Base-by-base conservation (phyloP, 441 rosid species). In the Capsella rubella region DNA sequence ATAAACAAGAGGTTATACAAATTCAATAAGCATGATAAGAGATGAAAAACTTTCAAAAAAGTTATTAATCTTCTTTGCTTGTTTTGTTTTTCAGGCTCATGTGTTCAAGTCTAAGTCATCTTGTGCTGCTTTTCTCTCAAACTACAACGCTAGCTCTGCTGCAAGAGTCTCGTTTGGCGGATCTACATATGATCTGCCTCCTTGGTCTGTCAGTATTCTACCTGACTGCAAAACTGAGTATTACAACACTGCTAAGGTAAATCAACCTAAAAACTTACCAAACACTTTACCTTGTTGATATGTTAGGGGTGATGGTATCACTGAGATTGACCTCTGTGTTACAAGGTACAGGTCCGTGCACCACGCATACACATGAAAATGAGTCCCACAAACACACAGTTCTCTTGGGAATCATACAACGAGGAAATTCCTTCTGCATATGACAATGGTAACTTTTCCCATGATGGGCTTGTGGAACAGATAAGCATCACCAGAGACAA, bases 121-220 rank as follows among this genome's bases (percentile, higher is more conserved):
- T 42, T 87, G 89, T 35, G 86, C 89, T 12, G 91, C 91, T 37
- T 87, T 87, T 74, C 83, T 87, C 40, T 84, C 87, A 53, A 87
- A 87, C 70, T 83, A 83, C 62, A 78, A 84, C 2, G 78, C 83
- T 35, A 51, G 53, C 15, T 79, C 45, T 52, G 64, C 85, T 0
- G 86, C 54, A 11, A 78, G 64, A 65, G 87, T 87, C 57, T 74
- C 40, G 13, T 87, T 76, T 10, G 66, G 80, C 12, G 79, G 83
- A 16, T 27, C 54, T 37, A 79, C 73, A 51, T 85, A 82, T 71
- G 82, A 81, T 45, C 73, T 87, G 71, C 91, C 85, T 32, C 81
- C 87, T 55, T 85, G 91, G 91, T 87, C 91, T 12, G 14, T 87
- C 64, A 87, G 89, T 85, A 75, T 87, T 54, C 82, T 87, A 15